Percentiles rank a stretch among this genome's conserved stretches.
Evolutionary conservation across 192 early-diverging fungal genomes (phyloP).

Genomic region (Coemansia pectinata): DNA sequence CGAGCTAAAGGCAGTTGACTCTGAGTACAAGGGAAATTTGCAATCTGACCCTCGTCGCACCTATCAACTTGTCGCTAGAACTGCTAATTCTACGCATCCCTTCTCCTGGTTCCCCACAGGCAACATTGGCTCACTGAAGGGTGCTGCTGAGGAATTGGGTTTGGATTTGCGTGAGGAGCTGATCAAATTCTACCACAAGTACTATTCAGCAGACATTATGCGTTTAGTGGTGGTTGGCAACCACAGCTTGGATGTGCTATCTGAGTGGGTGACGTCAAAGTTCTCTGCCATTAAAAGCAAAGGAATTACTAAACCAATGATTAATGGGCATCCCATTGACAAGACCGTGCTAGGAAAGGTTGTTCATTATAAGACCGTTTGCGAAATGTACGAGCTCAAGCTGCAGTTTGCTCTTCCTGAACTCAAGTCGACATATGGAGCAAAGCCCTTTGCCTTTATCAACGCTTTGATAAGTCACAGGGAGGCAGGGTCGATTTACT

Average conservation of each 20-base stretch:
- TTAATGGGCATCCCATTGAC: slow-evolving; percentile 65
- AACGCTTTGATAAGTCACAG: slow-evolving; percentile 78
- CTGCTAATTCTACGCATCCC: slow-evolving; percentile 66
- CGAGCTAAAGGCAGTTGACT: slow-evolving; percentile 90
- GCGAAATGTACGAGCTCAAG: slow-evolving; percentile 65
- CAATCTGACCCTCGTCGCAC: slow-evolving; percentile 57
- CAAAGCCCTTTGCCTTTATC: slow-evolving; percentile 65
- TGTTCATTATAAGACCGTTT: slow-evolving; percentile 72
- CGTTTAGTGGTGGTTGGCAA: slow-evolving; percentile 81
- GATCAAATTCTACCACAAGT: slow-evolving; percentile 74
- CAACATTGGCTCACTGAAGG: slow-evolving; percentile 76
- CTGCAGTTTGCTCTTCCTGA: slow-evolving; percentile 83
- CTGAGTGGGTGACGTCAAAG: slow-evolving; percentile 73
- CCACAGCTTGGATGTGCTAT: slow-evolving; percentile 72
- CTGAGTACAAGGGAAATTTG: slow-evolving; percentile 84
- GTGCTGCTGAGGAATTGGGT: slow-evolving; percentile 45
- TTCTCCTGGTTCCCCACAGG: slow-evolving; percentile 82
- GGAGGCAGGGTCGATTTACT: slow-evolving; percentile 79
- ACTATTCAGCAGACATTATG: slow-evolving; percentile 94
- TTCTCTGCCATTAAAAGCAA: slow-evolving; percentile 79
- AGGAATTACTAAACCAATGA: slow-evolving; percentile 58
- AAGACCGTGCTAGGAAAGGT: slow-evolving; percentile 64
- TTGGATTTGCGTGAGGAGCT: slow-evolving; percentile 76
- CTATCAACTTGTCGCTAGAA: background rate
- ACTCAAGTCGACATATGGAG: slow-evolving; percentile 51